A percentile compares a stretch with the other conserved stretches of the same genome.
These are phyloP conservation scores for Oxytropis ochrocephala DNA, from an alignment of 306 rosid species.

Conservation along the genomic window DNA sequence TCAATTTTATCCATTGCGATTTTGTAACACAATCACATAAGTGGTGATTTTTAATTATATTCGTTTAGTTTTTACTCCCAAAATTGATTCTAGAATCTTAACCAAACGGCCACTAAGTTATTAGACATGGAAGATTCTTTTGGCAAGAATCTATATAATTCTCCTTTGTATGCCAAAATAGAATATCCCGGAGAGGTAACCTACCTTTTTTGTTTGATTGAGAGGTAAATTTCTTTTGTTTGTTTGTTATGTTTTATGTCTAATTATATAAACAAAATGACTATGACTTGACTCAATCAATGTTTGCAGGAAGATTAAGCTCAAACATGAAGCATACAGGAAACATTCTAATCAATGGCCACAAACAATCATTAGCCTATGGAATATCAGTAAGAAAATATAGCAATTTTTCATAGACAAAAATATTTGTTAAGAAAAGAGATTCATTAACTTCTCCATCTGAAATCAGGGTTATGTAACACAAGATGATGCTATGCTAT, in stretches of 20 bases:
- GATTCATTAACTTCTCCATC: not conserved
- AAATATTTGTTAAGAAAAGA: not conserved
- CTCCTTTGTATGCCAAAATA: no score
- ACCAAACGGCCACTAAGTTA: no score
- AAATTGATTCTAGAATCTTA: no score
- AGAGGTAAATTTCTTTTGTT: not conserved
- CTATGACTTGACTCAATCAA: not conserved
- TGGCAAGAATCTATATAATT: no score
- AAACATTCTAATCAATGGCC: slow-evolving; percentile 59
- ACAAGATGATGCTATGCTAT: slow-evolving; percentile 53
- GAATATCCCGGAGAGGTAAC: no score
- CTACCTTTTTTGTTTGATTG: no score
- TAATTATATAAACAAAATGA: not conserved
- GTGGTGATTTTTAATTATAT: no score
- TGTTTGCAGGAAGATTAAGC: slow-evolving; percentile 47
- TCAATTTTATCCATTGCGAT: no score
- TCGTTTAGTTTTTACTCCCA: no score
- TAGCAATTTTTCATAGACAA: not conserved
- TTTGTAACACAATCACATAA: no score
- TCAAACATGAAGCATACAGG: slow-evolving; percentile 43
- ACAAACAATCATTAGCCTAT: slow-evolving; percentile 43
- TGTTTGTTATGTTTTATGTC: not conserved
- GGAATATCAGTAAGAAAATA: slow-evolving; percentile 54
- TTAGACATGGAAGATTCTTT: no score
- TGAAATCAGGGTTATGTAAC: slow-evolving; percentile 57